These are phyloP conservation scores for Zygnema cylindricum DNA, from an alignment of 139 green algal genomes.

Conservation along the genomic window DNA sequence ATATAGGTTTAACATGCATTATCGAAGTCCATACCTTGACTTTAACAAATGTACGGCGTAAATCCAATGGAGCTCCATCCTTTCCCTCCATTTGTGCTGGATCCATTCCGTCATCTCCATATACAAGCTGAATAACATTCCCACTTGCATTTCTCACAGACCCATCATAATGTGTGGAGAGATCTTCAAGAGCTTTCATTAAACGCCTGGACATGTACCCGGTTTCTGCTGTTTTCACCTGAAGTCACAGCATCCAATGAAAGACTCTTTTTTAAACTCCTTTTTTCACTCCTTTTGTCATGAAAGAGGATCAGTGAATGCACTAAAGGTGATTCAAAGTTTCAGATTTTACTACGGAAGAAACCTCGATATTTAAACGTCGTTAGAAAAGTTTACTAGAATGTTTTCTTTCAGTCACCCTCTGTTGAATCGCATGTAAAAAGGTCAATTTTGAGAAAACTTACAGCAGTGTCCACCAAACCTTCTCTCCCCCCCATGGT, in stretches of 20 bases:
- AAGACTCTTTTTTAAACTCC: too few species aligned
- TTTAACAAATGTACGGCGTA: constrained; percentile 38
- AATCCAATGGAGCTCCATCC: constrained; percentile 61
- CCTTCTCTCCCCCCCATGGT: constrained; percentile 89
- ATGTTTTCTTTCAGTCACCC: too few species aligned
- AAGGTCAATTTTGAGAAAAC: too few species aligned
- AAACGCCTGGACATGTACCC: constrained; percentile 97
- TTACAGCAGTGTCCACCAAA: constrained; percentile 95
- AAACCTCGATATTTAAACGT: too few species aligned
- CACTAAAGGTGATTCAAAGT: too few species aligned
- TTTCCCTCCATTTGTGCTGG: constrained; percentile 89
- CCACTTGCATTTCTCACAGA: constrained; percentile 89
- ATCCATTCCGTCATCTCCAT: constrained; percentile 95
- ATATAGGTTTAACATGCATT: too few species aligned
- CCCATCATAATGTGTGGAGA: constrained; percentile 91
- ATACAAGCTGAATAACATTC: constrained; percentile 90
- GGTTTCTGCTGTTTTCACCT: constrained; percentile 96
- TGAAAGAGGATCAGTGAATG: too few species aligned
- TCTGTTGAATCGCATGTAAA: too few species aligned
- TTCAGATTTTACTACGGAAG: too few species aligned
- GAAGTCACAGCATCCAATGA: not conserved
- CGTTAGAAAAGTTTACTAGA: too few species aligned
- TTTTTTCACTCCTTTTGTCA: too few species aligned
- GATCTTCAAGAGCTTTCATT: constrained; percentile 98
- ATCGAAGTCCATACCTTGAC: constrained; percentile 31